Evolutionary conservation across 2,329 filamentous ascomycete genomes (phyloP).

Genomic region (Zarea fungicola): DNA sequence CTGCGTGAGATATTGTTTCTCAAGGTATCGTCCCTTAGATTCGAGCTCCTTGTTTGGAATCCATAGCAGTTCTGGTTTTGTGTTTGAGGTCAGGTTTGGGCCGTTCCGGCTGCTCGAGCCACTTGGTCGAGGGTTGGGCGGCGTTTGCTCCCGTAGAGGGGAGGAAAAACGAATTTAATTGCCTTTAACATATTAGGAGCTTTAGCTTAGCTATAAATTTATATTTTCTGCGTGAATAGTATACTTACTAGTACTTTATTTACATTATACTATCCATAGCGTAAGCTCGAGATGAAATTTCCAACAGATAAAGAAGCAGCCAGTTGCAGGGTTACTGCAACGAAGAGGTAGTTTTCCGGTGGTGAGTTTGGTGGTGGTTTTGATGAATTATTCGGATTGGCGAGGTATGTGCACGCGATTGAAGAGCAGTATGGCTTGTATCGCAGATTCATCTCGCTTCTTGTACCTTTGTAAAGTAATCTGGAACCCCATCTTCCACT

Average conservation of each 20-base stretch:
- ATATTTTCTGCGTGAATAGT: background rate
- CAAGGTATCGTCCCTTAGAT: conserved; percentile 58
- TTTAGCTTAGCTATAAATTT: background rate
- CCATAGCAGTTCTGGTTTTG: background rate
- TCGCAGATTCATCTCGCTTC: too few species aligned
- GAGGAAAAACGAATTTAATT: background rate
- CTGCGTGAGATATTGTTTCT: conserved; percentile 68
- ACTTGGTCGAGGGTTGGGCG: background rate
- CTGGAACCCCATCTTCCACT: conserved; percentile 50
- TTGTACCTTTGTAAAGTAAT: conserved; percentile 57
- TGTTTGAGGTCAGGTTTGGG: background rate
- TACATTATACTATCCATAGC: background rate
- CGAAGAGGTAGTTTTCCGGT: too few species aligned
- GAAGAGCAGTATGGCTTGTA: too few species aligned
- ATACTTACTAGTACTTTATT: conserved; percentile 9
- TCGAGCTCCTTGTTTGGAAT: background rate
- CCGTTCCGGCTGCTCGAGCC: background rate
- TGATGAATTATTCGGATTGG: too few species aligned
- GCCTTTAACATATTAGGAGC: background rate
- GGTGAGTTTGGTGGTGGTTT: too few species aligned
- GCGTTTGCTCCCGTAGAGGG: background rate
- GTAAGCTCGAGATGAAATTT: too few species aligned
- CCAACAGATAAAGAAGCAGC: too few species aligned
- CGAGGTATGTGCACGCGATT: too few species aligned
- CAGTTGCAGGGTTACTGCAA: too few species aligned